Evolutionary conservation across 495 filamentous ascomycete genomes (phyloP).

Genomic region (Aspergillus affinis): DNA sequence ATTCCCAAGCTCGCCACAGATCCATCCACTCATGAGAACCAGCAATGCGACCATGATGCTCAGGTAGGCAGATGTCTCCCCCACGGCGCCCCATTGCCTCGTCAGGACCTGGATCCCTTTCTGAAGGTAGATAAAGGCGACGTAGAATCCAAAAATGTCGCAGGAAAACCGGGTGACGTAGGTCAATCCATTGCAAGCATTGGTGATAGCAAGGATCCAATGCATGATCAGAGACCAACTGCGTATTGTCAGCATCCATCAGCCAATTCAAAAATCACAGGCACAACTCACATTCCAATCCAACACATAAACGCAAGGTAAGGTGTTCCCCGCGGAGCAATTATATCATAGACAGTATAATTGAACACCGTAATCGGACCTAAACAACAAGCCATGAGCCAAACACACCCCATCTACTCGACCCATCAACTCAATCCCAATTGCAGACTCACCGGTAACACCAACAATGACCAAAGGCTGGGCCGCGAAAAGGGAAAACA

Average conservation of each 20-base stretch:
- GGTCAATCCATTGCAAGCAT: slow-evolving; percentile 74
- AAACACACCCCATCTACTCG: not conserved
- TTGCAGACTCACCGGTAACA: slow-evolving; percentile 69
- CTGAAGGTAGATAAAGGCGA: slow-evolving; percentile 82
- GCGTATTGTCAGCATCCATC: slow-evolving; percentile 10
- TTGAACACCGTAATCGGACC: slow-evolving; percentile 86
- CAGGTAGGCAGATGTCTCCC: slow-evolving; percentile 67
- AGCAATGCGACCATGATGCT: slow-evolving; percentile 72
- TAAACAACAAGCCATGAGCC: slow-evolving; percentile 14
- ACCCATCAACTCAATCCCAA: not conserved
- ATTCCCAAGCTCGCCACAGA: slow-evolving; percentile 66
- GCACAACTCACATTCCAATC: slow-evolving; percentile 64
- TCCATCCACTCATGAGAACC: slow-evolving; percentile 69
- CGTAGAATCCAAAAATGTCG: slow-evolving; percentile 87
- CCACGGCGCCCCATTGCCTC: slow-evolving; percentile 53
- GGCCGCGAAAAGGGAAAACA: slow-evolving; percentile 72
- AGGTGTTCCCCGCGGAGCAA: slow-evolving; percentile 63
- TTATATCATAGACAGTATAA: slow-evolving; percentile 84
- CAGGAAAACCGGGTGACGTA: slow-evolving; percentile 85
- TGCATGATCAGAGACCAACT: slow-evolving; percentile 81
- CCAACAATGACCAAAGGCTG: slow-evolving; percentile 87
- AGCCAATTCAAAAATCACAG: not conserved
- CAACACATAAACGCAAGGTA: slow-evolving; percentile 84
- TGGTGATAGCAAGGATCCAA: slow-evolving; percentile 74
- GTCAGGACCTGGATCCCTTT: slow-evolving; percentile 81